Conservation (phyloP, 179 eudicot species). For the Beta lomatogona region DNA sequence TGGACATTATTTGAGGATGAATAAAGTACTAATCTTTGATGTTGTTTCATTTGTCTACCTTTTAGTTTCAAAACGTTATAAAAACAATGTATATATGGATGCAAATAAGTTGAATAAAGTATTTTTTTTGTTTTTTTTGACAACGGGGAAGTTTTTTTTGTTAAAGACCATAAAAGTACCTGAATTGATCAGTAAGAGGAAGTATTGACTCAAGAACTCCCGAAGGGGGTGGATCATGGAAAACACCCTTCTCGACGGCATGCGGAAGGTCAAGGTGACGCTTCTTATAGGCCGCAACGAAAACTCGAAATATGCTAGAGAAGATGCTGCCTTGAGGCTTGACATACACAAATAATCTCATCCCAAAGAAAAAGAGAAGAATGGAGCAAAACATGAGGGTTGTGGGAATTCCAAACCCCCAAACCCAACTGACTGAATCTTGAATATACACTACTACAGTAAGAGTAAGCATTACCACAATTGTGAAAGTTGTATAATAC, state of each 20-base stretch:
- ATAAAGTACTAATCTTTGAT: too few species aligned
- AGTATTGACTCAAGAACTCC: constrained; percentile 41
- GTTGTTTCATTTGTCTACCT: too few species aligned
- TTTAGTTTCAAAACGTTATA: too few species aligned
- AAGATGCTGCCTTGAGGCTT: constrained; percentile 65
- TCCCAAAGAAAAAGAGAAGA: constrained; percentile 58
- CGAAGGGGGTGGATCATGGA: constrained; percentile 45
- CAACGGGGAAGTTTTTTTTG: too few species aligned
- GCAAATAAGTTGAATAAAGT: too few species aligned
- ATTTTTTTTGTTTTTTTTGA: too few species aligned
- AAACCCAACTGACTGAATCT: constrained; percentile 60
- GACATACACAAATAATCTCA: constrained; percentile 43
- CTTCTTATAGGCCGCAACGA: constrained; percentile 57
- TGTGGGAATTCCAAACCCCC: constrained; percentile 66
- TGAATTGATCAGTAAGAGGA: constrained; percentile 48
- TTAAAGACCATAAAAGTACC: constrained; percentile 26
- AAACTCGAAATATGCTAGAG: constrained; percentile 49
- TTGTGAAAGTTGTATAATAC: constrained; percentile 68
- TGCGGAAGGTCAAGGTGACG: constrained; percentile 38
- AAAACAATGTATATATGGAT: too few species aligned
- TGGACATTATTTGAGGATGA: too few species aligned
- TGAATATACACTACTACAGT: constrained; percentile 70
- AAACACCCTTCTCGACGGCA: constrained; percentile 21
- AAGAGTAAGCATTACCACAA: constrained; percentile 51
- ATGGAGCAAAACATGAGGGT: constrained; percentile 54